A percentile compares a stretch with the other conserved stretches of the same genome.
Conservation (phyloP, 2,329 filamentous ascomycete genomes). For the Penicillium sp. region DNA sequence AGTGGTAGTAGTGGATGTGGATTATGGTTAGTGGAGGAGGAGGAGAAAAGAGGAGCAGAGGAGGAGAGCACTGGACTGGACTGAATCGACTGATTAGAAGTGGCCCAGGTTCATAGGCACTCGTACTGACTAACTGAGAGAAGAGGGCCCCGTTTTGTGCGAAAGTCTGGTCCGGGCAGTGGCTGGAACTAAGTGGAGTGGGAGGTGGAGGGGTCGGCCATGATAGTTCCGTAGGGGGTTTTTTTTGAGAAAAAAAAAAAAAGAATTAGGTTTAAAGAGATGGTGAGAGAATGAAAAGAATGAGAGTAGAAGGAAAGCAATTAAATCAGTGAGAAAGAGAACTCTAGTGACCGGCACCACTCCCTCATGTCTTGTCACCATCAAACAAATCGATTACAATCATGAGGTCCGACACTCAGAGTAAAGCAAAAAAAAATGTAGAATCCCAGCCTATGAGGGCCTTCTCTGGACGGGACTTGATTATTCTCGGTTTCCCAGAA, state of each 20-base stretch:
- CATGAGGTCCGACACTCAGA: not conserved
- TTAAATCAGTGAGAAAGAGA: not conserved
- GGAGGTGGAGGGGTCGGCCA: slow-evolving; percentile 5
- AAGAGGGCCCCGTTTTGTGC: slow-evolving; percentile 18
- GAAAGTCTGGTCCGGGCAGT: slow-evolving; percentile 25
- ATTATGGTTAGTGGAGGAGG: not conserved
- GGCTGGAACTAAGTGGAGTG: slow-evolving; percentile 29
- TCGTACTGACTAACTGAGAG: slow-evolving; percentile 3
- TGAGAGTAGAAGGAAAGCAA: not conserved
- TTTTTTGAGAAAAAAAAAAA: not conserved
- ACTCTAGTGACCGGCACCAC: not conserved
- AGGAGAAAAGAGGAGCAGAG: not conserved
- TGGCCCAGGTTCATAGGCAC: not conserved
- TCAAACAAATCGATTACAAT: not conserved
- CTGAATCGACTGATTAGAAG: too few relatives aligned
- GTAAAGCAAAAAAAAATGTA: not conserved
- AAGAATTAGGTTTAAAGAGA: not conserved
- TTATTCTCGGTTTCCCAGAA: slow-evolving; percentile 1
- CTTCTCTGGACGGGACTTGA: not conserved
- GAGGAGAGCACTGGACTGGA: too few relatives aligned
- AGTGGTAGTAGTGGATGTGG: not conserved
- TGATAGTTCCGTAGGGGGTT: not conserved
- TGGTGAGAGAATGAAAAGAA: not conserved
- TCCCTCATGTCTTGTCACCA: not conserved
- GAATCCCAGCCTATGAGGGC: not conserved